A percentile compares a stretch with the other conserved stretches of the same genome.
These are phyloP conservation scores for Aspergillus tamarii DNA, from an alignment of 2,329 filamentous ascomycete genomes.

Conservation along the genomic window DNA sequence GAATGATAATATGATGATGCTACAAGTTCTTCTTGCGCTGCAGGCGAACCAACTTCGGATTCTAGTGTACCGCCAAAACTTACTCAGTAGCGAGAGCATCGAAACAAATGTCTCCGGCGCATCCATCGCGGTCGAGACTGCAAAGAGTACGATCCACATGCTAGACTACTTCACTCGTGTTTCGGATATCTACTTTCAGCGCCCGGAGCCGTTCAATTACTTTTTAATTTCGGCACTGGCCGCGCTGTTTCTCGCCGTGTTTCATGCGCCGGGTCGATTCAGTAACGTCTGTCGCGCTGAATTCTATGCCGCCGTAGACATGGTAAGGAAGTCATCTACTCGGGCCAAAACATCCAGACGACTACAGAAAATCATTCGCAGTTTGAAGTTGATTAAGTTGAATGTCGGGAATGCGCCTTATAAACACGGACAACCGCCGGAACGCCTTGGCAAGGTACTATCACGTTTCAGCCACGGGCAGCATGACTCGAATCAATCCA, in stretches of 20 bases:
- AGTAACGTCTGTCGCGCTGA: constrained; percentile 39
- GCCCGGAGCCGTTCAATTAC: constrained; percentile 47
- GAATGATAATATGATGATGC: constrained; percentile 42
- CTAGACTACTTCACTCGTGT: constrained; percentile 42
- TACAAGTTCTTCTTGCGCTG: constrained; percentile 49
- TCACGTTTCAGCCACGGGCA: neutral
- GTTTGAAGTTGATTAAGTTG: constrained; percentile 60
- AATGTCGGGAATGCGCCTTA: constrained; percentile 42
- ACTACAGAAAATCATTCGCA: constrained; percentile 62
- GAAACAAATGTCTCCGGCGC: constrained; percentile 39
- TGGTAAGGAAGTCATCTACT: constrained; percentile 61
- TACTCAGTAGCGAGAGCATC: constrained; percentile 45
- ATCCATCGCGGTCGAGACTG: constrained; percentile 46
- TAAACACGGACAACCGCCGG: neutral
- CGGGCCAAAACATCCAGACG: constrained; percentile 60
- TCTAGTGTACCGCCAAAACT: constrained; percentile 49
- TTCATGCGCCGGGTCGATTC: constrained; percentile 50
- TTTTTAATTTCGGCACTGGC: constrained; percentile 46
- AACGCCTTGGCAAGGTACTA: neutral
- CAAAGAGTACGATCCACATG: constrained; percentile 43
- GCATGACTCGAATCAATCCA: constrained; percentile 1
- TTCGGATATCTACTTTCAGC: constrained; percentile 43
- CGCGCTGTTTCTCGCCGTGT: constrained; percentile 49
- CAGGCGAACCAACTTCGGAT: constrained; percentile 52
- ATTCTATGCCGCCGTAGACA: constrained; percentile 61